These are phyloP conservation scores for Claviceps sp. DNA, from an alignment of 2,329 filamentous ascomycete species.

Conservation along the genomic window DNA sequence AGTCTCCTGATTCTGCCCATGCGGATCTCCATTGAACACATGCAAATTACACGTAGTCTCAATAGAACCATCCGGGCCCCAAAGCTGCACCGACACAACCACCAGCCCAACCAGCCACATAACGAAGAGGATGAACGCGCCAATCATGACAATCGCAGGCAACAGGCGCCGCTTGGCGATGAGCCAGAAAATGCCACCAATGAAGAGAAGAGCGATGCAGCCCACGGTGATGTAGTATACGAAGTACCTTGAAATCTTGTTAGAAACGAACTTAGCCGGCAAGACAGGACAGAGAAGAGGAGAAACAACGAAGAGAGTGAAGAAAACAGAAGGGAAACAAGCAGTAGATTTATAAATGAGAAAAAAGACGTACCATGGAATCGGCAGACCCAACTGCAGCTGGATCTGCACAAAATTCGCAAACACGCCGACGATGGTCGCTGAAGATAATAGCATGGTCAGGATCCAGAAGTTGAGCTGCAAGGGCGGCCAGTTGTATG, in stretches of 20 bases:
- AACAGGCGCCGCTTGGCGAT: slow-evolving; percentile 48
- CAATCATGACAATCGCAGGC: slow-evolving; percentile 48
- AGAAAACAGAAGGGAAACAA: neutral
- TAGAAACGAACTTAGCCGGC: neutral
- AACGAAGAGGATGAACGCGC: slow-evolving; percentile 51
- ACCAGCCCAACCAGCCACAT: slow-evolving; percentile 56
- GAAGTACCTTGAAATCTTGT: slow-evolving; percentile 41
- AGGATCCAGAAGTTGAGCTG: slow-evolving; percentile 56
- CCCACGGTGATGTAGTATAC: slow-evolving; percentile 49
- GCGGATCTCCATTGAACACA: slow-evolving; percentile 38
- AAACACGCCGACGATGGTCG: slow-evolving; percentile 48
- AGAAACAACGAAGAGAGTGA: neutral
- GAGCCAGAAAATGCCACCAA: slow-evolving; percentile 49
- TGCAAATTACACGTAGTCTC: slow-evolving; percentile 44
- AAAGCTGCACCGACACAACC: slow-evolving; percentile 48
- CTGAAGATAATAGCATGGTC: slow-evolving; percentile 47
- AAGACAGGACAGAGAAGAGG: neutral
- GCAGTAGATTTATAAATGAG: neutral
- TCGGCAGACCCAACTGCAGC: slow-evolving; percentile 35
- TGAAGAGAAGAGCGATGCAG: slow-evolving; percentile 50
- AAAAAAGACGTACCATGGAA: slow-evolving; percentile 42
- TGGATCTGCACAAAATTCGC: slow-evolving; percentile 47
- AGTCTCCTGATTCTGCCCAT: slow-evolving; percentile 38
- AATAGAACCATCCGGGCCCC: slow-evolving; percentile 46
- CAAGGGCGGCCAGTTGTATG: slow-evolving; percentile 56